Evolutionary conservation across 805 yeast species (phyloP).

Genomic region (Clavispora vitiphila): DNA sequence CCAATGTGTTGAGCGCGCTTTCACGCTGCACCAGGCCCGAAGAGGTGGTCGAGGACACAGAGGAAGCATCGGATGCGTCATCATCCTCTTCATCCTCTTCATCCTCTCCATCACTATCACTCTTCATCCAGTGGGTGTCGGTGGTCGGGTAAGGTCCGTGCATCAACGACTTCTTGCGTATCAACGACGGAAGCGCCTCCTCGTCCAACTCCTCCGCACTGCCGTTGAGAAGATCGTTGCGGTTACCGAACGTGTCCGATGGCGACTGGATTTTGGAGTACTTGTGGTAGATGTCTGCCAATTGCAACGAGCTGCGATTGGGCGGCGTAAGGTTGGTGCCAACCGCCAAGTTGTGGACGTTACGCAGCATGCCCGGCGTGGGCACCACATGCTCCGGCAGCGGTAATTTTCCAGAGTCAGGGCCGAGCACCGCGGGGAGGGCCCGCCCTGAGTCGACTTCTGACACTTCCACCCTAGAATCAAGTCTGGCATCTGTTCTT

Average conservation of each 20-base stretch:
- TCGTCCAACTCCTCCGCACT: conserved; percentile 31
- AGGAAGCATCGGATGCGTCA: conserved; percentile 4
- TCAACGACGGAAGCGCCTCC: conserved; percentile 27
- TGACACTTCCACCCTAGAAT: too few relatives aligned
- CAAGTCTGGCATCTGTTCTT: too few relatives aligned
- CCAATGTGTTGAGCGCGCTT: conserved; percentile 8
- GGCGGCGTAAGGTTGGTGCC: too few relatives aligned
- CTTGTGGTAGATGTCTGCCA: conserved; percentile 40
- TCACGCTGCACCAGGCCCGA: background rate
- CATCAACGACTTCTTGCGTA: conserved; percentile 24
- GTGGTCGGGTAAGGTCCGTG: conserved; percentile 32
- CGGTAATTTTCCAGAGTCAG: background rate
- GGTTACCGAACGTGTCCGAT: conserved; percentile 34
- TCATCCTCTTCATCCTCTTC: conserved; percentile 21
- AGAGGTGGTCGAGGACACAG: too few relatives aligned
- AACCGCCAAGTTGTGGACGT: conserved; percentile 27
- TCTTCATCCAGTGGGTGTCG: conserved; percentile 31
- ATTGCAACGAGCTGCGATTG: conserved; percentile 32
- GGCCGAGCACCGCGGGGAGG: background rate
- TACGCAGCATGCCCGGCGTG: conserved; percentile 5
- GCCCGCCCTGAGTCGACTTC: too few relatives aligned
- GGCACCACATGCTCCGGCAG: background rate
- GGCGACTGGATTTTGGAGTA: conserved; percentile 37
- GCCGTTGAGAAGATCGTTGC: conserved; percentile 35
- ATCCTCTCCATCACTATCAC: conserved; percentile 26